Conservation (phyloP, 805 yeast genomes). For the Ogataea thermomethanolica region DNA sequence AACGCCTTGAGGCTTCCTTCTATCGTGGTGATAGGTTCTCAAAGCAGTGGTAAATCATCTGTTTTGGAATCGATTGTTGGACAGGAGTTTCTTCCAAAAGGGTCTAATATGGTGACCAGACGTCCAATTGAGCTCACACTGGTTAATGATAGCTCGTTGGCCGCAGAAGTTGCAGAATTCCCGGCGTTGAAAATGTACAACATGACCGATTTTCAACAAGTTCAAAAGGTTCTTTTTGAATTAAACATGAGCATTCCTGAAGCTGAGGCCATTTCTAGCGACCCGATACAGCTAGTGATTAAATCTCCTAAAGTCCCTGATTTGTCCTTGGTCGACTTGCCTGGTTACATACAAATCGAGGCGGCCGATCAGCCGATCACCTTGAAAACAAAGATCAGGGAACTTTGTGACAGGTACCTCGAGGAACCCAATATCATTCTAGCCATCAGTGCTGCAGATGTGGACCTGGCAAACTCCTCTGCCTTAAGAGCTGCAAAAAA, state of each 20-base stretch:
- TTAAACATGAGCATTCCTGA: conserved; percentile 90
- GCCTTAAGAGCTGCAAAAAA: conserved; percentile 86
- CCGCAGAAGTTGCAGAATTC: conserved; percentile 87
- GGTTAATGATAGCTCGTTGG: conserved; percentile 74
- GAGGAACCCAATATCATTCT: conserved; percentile 90
- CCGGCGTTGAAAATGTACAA: conserved; percentile 83
- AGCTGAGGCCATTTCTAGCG: conserved; percentile 81
- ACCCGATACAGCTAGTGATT: conserved; percentile 89
- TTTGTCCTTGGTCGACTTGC: conserved; percentile 88
- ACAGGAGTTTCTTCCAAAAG: conserved; percentile 96
- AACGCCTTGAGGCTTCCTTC: conserved; percentile 84
- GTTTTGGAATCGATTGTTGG: conserved; percentile 96
- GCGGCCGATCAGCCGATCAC: conserved; percentile 94
- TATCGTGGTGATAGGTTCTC: conserved; percentile 96
- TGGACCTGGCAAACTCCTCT: conserved; percentile 92
- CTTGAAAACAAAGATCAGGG: conserved; percentile 73
- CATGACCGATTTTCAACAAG: conserved; percentile 82
- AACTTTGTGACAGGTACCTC: conserved; percentile 78
- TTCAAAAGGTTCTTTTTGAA: conserved; percentile 82
- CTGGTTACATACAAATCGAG: conserved; percentile 96
- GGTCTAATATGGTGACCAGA: conserved; percentile 96
- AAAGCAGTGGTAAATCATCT: conserved; percentile 95
- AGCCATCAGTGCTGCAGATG: conserved; percentile 97
- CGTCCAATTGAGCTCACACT: conserved; percentile 94
- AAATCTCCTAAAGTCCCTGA: conserved; percentile 91